Evolutionary conservation across 163 green algal genomes (phyloP), one percentile per base, ranked within the genome.

Genomic region (Scenedesmus sp.): DNA sequence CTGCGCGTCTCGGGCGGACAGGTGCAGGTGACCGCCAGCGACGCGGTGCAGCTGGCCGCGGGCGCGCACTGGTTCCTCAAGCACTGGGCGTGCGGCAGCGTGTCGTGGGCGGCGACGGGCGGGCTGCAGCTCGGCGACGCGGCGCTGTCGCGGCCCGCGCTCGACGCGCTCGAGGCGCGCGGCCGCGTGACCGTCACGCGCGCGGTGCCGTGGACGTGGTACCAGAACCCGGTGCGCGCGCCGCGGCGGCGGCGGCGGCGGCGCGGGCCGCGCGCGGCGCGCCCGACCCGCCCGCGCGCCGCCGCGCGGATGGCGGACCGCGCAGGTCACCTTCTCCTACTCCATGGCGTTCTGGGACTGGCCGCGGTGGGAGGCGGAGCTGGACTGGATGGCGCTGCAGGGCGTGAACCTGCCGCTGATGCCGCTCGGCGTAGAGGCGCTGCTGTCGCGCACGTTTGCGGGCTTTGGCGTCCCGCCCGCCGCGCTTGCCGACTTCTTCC

Each of bases 381-480:
- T 90, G n/a, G 85, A 90, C 75, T 88, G 83, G 85, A 90, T 88
- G 85, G 85, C 85, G 22, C 77, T 90, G 58, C 77, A 90, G 50
- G 83, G 83, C 60, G 81, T 90, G 75, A 90, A 90, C 79, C 45
- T 88, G 56, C 74, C 85, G 22, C 62, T 89, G 18, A 69, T 80
- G 47, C 69, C 75, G 14, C 34, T 84, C 14, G 81, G 81, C 28
- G 60, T 78, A 66, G 81, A 86, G 66, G 63, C 64, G 29, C 63
- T 84, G 44, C 64, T 51, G 81, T 33, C 48, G 11, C 58, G 50
- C 7, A 74, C 70, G 26, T 84, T 78, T 26, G 33, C 50, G 57
- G n/a, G 63, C 22, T 45, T 86, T 31, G 78, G 78, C 7, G 50
- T 89, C 26, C 73, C 2, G 18, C 17, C 18, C 1, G 29, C 48